Evolutionary conservation across 2,329 filamentous ascomycete species (phyloP).

Genomic region (Calycina marina): DNA sequence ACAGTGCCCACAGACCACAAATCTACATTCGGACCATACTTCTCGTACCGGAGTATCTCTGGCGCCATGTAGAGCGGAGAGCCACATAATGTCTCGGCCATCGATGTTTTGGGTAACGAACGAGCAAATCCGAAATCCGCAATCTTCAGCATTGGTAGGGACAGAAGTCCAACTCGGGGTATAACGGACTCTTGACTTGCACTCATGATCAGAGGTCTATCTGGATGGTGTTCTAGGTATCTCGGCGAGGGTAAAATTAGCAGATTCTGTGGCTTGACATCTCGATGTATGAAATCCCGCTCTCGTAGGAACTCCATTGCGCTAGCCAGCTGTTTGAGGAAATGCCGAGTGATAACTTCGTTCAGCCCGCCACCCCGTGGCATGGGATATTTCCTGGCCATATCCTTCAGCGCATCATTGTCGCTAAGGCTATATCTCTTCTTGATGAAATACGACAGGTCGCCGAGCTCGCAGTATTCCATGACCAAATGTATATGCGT

Average conservation of each 20-base stretch:
- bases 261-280: conserved; percentile 95
- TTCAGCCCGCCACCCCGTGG: conserved; percentile 72
- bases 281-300: conserved; percentile 83
- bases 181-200: conserved; percentile 69
- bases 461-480: conserved; percentile 95
- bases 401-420: conserved; percentile 71
- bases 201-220: conserved; percentile 55
- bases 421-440: conserved; percentile 70
- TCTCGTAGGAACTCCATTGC: conserved; percentile 78
- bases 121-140: conserved; percentile 98
- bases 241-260: conserved; percentile 70
- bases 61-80: conserved; percentile 98
- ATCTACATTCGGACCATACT: conserved; percentile 93
- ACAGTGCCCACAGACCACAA: conserved; percentile 97
- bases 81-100: conserved; percentile 92
- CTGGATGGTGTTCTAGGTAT: conserved; percentile 47
- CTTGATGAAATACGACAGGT: conserved; percentile 91
- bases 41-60: conserved; percentile 91
- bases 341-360: conserved; percentile 93
- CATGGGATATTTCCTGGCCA: conserved; percentile 88
- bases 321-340: conserved; percentile 86
- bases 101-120: conserved; percentile 74
- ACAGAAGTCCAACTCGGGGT: conserved; percentile 65
- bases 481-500: conserved; percentile 93
- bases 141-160: conserved; percentile 90